Evolutionary conservation across 2,329 filamentous ascomycete species (phyloP).

Genomic region (Colletotrichum sansevieriae): DNA sequence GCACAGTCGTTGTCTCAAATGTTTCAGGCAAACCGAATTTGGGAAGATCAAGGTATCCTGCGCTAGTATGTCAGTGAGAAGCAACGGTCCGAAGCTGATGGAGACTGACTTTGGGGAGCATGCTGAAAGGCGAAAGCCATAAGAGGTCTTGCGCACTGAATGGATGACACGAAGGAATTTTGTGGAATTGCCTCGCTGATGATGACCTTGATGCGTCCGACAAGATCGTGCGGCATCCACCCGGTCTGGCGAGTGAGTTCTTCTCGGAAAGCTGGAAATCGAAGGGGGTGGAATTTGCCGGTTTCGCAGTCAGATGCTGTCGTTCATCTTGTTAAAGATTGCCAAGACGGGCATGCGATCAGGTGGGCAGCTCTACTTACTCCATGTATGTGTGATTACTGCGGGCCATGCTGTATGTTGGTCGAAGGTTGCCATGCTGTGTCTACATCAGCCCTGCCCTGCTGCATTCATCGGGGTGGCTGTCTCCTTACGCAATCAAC

Average conservation of each 20-base stretch:
- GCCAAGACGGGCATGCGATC: not conserved
- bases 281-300: slow-evolving; percentile 71
- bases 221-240: slow-evolving; percentile 78
- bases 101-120: slow-evolving; percentile 76
- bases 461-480: too few species aligned
- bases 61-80: slow-evolving; percentile 18
- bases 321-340: not conserved
- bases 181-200: slow-evolving; percentile 79
- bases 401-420: slow-evolving; percentile 65
- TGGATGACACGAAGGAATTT: slow-evolving; percentile 63
- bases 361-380: slow-evolving; percentile 48
- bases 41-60: slow-evolving; percentile 76
- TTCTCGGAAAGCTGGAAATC: slow-evolving; percentile 79
- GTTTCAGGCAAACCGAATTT: not conserved
- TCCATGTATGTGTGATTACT: slow-evolving; percentile 60
- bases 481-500: slow-evolving; percentile 66
- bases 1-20: too few species aligned
- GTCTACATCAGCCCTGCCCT: slow-evolving; percentile 46
- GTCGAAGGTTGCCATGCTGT: slow-evolving; percentile 61
- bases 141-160: slow-evolving; percentile 78
- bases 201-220: slow-evolving; percentile 82
- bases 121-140: slow-evolving; percentile 88
- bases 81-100: not conserved
- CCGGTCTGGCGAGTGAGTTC: slow-evolving; percentile 76
- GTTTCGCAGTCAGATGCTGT: slow-evolving; percentile 49